phyloP scores from a whole-genome alignment of 2,329 filamentous ascomycete genomes.

The Penicillium hordei region DNA sequence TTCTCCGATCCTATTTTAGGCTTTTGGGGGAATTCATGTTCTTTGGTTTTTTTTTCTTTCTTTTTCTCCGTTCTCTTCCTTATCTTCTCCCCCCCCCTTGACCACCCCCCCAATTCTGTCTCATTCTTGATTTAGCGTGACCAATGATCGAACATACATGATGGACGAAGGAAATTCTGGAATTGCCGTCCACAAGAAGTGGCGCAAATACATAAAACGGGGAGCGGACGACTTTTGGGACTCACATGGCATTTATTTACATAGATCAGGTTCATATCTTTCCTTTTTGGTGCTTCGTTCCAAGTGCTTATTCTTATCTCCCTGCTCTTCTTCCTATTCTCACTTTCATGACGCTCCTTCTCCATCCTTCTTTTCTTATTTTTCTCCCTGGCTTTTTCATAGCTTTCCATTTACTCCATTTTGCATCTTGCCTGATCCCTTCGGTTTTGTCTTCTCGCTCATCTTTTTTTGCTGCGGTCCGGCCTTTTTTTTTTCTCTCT shows the following conservation, averaged over 20 bases:
- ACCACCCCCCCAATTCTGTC: conserved; percentile 25
- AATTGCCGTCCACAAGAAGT: conserved; percentile 36
- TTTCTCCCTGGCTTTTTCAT: conserved; percentile 13
- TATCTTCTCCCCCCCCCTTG: conserved; percentile 18
- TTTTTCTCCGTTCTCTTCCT: conserved; percentile 15
- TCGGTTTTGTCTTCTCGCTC: conserved; percentile 20
- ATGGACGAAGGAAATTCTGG: conserved; percentile 39
- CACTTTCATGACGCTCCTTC: conserved; percentile 22
- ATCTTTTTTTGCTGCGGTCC: conserved; percentile 25
- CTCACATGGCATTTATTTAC: conserved; percentile 41
- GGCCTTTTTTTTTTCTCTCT: conserved; percentile 14
- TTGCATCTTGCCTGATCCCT: conserved; percentile 24
- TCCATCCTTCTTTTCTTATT: conserved; percentile 20
- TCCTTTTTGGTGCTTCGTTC: conserved; percentile 21
- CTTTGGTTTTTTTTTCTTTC: neutral
- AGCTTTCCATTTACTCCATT: conserved; percentile 18
- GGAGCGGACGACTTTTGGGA: conserved; percentile 40
- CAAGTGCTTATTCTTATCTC: conserved; percentile 14
- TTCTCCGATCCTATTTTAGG: conserved; percentile 16
- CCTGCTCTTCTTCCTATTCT: conserved; percentile 15
- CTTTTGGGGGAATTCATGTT: conserved; percentile 18
- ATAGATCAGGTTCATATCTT: conserved; percentile 41
- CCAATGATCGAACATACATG: conserved; percentile 44
- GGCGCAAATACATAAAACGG: conserved; percentile 42
- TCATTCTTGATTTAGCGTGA: conserved; percentile 44